Base-by-base conservation (phyloP, 2,329 filamentous ascomycete species). In the Sporothrix inflata region DNA sequence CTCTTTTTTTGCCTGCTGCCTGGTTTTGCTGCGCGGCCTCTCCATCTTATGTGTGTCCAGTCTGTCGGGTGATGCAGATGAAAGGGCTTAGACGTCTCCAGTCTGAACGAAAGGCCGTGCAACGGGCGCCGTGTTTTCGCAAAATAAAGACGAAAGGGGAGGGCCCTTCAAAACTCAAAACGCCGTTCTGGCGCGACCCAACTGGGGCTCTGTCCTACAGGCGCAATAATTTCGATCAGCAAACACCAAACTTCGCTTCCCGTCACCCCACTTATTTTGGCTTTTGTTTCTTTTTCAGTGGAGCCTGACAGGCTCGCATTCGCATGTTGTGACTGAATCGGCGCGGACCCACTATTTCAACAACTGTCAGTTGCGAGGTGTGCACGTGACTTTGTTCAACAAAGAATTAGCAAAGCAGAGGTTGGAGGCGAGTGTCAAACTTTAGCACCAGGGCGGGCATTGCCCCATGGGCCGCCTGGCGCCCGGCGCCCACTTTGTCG, bases 31-130 rank as follows among this genome's bases (percentile, higher is more conserved):
- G 61, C 42, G 61, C 40, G 40, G 40, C 61, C 61, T 65, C 61
- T 65, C 61, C 38, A 47, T 45, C 47, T 60, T 65, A 65, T 45
- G 61, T 65, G 9, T 65, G 21, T n/a, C 63, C 63, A 66, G 42
- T 47, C 27, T 66, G 24, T 49, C 63, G 27, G 40, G 42, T 49
- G 38, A 49, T 49, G 42, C 42, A 49, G 21, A 49, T 1, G 42
- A 65, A 2, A 24, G 27, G 42, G 63, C 63, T 66, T 49, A 34
- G 42, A 66, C 63, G 24, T 12, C 9, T 49, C 16, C 5, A 8
- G 2, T 27, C 51, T 4, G 14, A 19, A 21, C 9, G 24, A 47
- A 57, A 7, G 14, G 16, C 14, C 45, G 5, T 47, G 45, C 45
- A 47, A 47, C 14, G 45, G 53, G 16, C 38, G 38, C 9, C 12